Conservation (phyloP, 805 yeast species). For the Cephaloascus albidus region DNA sequence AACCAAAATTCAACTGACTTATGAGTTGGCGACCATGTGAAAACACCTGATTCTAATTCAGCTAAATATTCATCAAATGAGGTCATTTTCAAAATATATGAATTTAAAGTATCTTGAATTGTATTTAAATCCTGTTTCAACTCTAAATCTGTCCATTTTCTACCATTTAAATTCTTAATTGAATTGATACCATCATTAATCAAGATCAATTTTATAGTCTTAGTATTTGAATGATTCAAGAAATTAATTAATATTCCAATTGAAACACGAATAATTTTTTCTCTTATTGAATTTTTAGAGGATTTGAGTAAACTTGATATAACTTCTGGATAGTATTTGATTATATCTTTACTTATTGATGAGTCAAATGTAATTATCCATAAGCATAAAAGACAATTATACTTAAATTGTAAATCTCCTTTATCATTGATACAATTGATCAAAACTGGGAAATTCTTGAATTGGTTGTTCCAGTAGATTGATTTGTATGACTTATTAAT, state of each 20-base stretch:
- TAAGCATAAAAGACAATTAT: constrained; percentile 63
- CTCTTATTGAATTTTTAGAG: constrained; percentile 79
- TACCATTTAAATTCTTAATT: constrained; percentile 59
- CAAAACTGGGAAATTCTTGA: constrained; percentile 37
- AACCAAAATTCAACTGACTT: constrained; percentile 83
- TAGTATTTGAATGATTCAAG: constrained; percentile 31
- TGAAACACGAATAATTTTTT: constrained; percentile 82
- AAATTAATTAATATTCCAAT: constrained; percentile 64
- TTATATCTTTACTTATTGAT: constrained; percentile 36
- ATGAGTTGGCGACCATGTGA: constrained; percentile 91
- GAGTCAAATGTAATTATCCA: constrained; percentile 81
- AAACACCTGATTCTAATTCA: constrained; percentile 69
- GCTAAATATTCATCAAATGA: constrained; percentile 88
- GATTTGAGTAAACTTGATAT: constrained; percentile 44
- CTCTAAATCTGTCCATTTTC: constrained; percentile 95
- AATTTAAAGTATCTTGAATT: constrained; percentile 53
- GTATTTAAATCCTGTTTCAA: constrained; percentile 60
- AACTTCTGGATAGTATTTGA: constrained; percentile 42
- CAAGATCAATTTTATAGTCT: constrained; percentile 56
- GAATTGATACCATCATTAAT: constrained; percentile 69
- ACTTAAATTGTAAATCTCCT: constrained; percentile 71
- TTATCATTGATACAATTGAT: constrained; percentile 33
- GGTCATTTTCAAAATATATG: constrained; percentile 69
- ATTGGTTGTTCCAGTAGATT: constrained; percentile 36
- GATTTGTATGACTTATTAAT: constrained; percentile 43